A percentile compares a stretch with the other conserved stretches of the same genome.
These are phyloP conservation scores for Lentinula aciculospora DNA, from an alignment of 768 basidiomycete genomes.

Conservation along the genomic window DNA sequence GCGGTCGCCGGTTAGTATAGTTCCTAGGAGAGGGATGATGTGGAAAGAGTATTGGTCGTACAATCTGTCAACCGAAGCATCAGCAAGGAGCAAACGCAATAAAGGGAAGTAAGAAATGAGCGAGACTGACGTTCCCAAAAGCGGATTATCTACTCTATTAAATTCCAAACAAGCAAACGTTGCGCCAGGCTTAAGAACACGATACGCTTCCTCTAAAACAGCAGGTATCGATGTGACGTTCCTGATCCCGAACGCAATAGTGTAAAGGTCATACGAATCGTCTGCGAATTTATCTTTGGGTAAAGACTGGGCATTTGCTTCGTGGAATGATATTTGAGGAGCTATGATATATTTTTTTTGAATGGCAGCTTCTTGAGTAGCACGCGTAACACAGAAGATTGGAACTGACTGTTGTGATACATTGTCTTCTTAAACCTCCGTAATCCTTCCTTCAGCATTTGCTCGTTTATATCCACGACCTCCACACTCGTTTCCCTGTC, in stretches of 20 bases:
- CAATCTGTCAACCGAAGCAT: conserved; percentile 39
- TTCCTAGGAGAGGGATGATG: conserved; percentile 92
- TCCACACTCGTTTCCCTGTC: conserved; percentile 88
- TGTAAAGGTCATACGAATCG: conserved; percentile 91
- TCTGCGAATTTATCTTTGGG: conserved; percentile 61
- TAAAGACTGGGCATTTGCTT: conserved; percentile 88
- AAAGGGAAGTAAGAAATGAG: background rate
- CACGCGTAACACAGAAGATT: background rate
- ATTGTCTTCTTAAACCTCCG: conserved; percentile 93
- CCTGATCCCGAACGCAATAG: conserved; percentile 96
- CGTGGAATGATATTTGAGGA: conserved; percentile 87
- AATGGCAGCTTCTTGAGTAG: conserved; percentile 4
- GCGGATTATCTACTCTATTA: conserved; percentile 84
- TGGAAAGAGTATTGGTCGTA: conserved; percentile 97
- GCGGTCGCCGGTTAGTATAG: conserved; percentile 91
- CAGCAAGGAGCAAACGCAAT: background rate
- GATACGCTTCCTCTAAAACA: conserved; percentile 83
- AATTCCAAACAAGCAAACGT: conserved; percentile 96
- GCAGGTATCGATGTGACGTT: conserved; percentile 93
- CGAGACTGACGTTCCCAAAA: conserved; percentile 80
- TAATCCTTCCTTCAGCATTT: conserved; percentile 92
- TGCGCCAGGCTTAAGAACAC: conserved; percentile 95
- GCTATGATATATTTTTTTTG: conserved; percentile 47
- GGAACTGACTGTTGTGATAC: conserved; percentile 87
- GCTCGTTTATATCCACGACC: conserved; percentile 89